Percentiles rank a stretch among this genome's conserved stretches.
Evolutionary conservation across 805 yeast genomes (phyloP).

Genomic region (Tetrapisispora taiwanensis): DNA sequence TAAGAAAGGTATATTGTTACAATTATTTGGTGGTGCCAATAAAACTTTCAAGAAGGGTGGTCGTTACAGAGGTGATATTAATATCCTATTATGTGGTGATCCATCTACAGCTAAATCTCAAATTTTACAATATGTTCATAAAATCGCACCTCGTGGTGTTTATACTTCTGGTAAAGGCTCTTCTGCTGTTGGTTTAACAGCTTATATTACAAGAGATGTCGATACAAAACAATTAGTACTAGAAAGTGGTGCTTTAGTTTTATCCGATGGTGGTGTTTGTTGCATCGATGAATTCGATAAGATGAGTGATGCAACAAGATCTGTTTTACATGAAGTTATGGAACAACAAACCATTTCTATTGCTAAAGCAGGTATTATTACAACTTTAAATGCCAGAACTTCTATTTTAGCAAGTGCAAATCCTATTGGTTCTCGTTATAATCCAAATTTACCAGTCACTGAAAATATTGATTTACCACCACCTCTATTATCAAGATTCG

Average conservation of each 20-base stretch:
- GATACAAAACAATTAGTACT: conserved; percentile 89
- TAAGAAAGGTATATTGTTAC: conserved; percentile 86
- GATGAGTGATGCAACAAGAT: conserved; percentile 89
- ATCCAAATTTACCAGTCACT: conserved; percentile 91
- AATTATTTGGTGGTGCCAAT: conserved; percentile 91
- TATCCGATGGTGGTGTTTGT: conserved; percentile 97
- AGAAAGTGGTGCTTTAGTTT: conserved; percentile 91
- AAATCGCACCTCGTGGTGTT: conserved; percentile 95
- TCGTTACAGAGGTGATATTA: conserved; percentile 90
- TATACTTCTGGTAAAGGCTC: conserved; percentile 98
- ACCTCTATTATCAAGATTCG: conserved; percentile 88
- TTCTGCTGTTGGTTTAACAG: conserved; percentile 97
- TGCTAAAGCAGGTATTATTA: conserved; percentile 97
- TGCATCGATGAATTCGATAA: conserved; percentile 98
- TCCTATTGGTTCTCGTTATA: conserved; percentile 91
- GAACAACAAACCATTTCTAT: conserved; percentile 97
- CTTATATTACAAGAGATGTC: conserved; percentile 87
- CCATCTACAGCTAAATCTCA: conserved; percentile 98
- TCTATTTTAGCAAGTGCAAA: conserved; percentile 94
- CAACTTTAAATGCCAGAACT: conserved; percentile 92
- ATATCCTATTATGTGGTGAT: conserved; percentile 88
- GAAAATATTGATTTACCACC: conserved; percentile 95
- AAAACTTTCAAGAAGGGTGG: conserved; percentile 86
- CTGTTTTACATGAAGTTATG: conserved; percentile 97
- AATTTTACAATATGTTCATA: conserved; percentile 86